Evolutionary conservation across 2,329 filamentous ascomycete genomes (phyloP), one percentile per base, ranked within the genome.

Genomic region (Microdochium nivale): DNA sequence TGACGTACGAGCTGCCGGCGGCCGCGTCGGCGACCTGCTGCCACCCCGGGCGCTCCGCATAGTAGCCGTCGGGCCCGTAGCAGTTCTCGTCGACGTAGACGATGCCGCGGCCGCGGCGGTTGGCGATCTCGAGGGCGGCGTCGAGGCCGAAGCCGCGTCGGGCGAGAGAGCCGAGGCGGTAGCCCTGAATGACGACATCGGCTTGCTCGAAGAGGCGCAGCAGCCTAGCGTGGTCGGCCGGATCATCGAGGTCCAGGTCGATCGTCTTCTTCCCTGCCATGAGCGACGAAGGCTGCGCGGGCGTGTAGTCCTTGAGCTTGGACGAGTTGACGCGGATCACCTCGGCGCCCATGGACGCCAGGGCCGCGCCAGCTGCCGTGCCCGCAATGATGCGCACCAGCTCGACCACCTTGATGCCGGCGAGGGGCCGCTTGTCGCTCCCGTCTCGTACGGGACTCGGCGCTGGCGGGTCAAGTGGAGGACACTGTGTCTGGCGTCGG

Each of bases 141-240:
- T 72, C 59, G 2, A 71, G 61, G 0, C 72, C 68, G 16, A 74
- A 64, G 0, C 72, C 72, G n/a, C 64, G 66, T 25, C 66, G 64
- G 33, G 66, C 64, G 48, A 81, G 64, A 10, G 68, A 65, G 7
- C 68, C 69, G 9, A 69, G 67, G 9, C 77, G 67, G 65, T 75
- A 81, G 25, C 78, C 77, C 53, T 79, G 74, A 23, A 81, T 61
- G 52, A 80, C 73, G 33, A 80, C 70, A 57, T 82, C 79, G 2
- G 72, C 76, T 2, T 75, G 73, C 4, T 60, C 58, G 13, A 80
- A 58, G 1, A 80, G 67, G 5, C 67, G 62, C 2, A 65, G 60
- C 0, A 79, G 60, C 9, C 69, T 64, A 1, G 59, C 58, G 52
- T 66, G 68, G 48, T 75, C 74, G 1, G 64, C 60, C 1, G 66